Base-by-base conservation (phyloP, 176 grass and related monocot species). In the Lolium perenne region DNA sequence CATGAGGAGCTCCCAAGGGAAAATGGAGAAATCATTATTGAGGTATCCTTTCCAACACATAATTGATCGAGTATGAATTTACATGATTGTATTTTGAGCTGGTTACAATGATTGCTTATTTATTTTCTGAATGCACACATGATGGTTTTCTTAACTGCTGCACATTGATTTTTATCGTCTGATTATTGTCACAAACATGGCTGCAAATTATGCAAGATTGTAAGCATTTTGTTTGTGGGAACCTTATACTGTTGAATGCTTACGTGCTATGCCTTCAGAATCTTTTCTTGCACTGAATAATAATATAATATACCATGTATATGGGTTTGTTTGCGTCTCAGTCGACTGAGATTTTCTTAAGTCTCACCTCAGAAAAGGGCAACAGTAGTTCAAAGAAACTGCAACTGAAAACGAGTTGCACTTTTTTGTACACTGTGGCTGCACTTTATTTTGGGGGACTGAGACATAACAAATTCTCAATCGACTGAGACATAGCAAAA, bases 21-120 rank as follows among this genome's bases (percentile, higher is more conserved):
- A 98, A 90, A 88, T 94, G 90, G 97, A 98, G 82, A 98, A 98
- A 90, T 98, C 97, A 87, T 95, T 95, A 72, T 88, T 98, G 86
- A 98, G 97, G 97, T 98, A 88, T 70, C 16, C 18, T 84, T 55
- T 58, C 8, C 60, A 17, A 62, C 67, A 46, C n/a, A 62, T 13
- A 13, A 40, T 64, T 26, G 17, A 22, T 51, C 17, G 26, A n/a
- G 70, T 69, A 17, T 63, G 17, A 70, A 38, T 70, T n/a, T 69
- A 43, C 32, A 12, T 82, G 47, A 57, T 23, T 18, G 17, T 43
- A 0, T 43, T 43, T 43, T 43, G 4, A 43, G 7, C 41, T 43
- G 41, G 41, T 7, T 43, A 43, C 41, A 12, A 12, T 82, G 47
- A 57, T 23, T 18, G 10, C 21, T 60, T 60, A 50, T 50, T 50